Evolutionary conservation across 2,329 filamentous ascomycete genomes (phyloP), one percentile per base, ranked within the genome.

Genomic region (Talaromyces sp.): DNA sequence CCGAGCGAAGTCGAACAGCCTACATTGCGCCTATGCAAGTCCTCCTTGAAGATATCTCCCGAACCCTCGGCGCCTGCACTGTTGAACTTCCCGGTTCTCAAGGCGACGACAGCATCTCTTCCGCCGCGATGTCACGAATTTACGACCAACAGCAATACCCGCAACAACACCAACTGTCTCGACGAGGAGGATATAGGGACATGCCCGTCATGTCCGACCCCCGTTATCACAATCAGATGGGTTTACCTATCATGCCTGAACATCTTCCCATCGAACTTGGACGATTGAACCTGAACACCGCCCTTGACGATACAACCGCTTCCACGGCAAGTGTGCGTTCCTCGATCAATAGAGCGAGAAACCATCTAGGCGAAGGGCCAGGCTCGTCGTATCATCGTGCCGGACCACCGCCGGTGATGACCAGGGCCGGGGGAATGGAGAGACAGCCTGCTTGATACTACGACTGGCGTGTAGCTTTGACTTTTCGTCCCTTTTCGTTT

Each of bases 1-100:
- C 89, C 68, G 85, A 87, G 66, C 86, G 88, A 65, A 93, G 90
- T 71, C 86, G 86, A 46, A 88, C 92, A 5, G 92, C 92, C 0
- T 98, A 96, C 74, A 95, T 98, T 65, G 95, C 92, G 65, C 93
- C 93, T 0, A 98, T 98, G 93, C 91, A 97, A 63, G 84, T 97
- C 2, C 79, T 96, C 12, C 82, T 98, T 11, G 85, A 89, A 31
- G 93, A 98, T 71, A 96, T 98, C 62, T 88, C 87, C 31, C 85
- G 89, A 65, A 92, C 89, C 0, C 80, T 97, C 0, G 85, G 87
- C 23, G 91, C 91, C 0, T 77, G 77, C 1, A 83, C 86, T 28
- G 85, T 96, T n/a, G 81, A 83, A 5, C 82, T 96, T 0, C 92
- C 92, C 0, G 88, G 74, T n/a, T 70, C 71, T 25, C 70, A 73